phyloP scores from a whole-genome alignment of 176 grass and related monocot genomes.

The Typha latifolia region DNA sequence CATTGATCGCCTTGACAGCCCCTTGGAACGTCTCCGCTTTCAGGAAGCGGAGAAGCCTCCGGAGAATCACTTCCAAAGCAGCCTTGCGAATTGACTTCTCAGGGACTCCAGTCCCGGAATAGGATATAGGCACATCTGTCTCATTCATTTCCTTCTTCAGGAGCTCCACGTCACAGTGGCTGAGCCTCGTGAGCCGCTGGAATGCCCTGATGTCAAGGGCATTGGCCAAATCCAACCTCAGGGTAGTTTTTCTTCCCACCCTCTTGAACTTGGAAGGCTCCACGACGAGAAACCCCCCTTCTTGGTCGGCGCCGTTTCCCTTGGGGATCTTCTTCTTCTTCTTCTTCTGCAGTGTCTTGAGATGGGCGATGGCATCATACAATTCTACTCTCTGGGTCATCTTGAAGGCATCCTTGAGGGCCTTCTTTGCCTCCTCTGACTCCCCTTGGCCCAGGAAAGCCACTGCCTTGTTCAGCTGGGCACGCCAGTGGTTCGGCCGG shows the following conservation, averaged over 20 bases:
- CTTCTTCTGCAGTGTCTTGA: slow-evolving; percentile 88
- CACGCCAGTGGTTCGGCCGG: slow-evolving; percentile 69
- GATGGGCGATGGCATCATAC: slow-evolving; percentile 95
- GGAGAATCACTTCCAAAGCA: slow-evolving; percentile 79
- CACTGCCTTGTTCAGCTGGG: slow-evolving; percentile 90
- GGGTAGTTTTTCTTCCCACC: slow-evolving; percentile 54
- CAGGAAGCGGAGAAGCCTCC: slow-evolving; percentile 74
- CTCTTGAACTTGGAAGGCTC: slow-evolving; percentile 92
- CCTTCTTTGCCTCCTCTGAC: slow-evolving; percentile 79
- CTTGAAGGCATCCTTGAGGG: slow-evolving; percentile 94
- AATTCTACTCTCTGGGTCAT: slow-evolving; percentile 96
- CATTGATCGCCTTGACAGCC: slow-evolving; percentile 77
- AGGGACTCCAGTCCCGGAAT: slow-evolving; percentile 60
- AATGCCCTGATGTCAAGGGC: slow-evolving; percentile 93
- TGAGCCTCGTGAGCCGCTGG: slow-evolving; percentile 67
- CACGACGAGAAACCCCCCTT: slow-evolving; percentile 59
- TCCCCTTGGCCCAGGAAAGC: slow-evolving; percentile 85
- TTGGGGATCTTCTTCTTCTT: slow-evolving; percentile 47
- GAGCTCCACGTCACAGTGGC: slow-evolving; percentile 51
- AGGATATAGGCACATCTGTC: slow-evolving; percentile 89
- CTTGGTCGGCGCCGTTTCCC: slow-evolving; percentile 38
- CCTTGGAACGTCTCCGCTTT: slow-evolving; percentile 91
- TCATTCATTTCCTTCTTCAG: slow-evolving; percentile 89
- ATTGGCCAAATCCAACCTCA: slow-evolving; percentile 81
- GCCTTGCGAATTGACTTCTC: slow-evolving; percentile 92